Base-by-base conservation (phyloP, 2,329 filamentous ascomycete genomes). In the Fusarium sp. region DNA sequence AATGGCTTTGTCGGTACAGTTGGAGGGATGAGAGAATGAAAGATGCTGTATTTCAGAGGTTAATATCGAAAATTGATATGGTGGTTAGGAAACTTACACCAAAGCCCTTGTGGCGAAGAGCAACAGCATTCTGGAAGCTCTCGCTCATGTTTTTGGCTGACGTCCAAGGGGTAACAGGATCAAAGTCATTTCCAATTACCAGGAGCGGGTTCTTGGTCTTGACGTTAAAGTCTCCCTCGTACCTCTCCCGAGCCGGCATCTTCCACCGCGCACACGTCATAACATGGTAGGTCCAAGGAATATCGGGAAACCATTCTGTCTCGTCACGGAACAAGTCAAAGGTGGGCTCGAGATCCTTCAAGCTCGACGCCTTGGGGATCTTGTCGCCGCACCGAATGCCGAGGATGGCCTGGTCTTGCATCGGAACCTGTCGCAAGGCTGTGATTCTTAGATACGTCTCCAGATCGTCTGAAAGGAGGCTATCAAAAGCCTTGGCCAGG, bases 151-250 rank as follows among this genome's bases (percentile, higher is more conserved):
- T 46, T 28, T 48, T 12, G 9, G 31, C 31, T 82, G 36, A 80
- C 72, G 44, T 82, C 82, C 69, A 7, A 84, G 82, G 81, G 2
- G 80, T 83, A n/a, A 79, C 72, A 0, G 76, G 77, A 54, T 85
- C 82, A 30, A 73, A 73, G 1, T 76, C 78, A 61, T 81, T 83
- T 8, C 79, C 78, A 10, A 84, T 74, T 13, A 85, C 62, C 2
- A 84, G 71, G 2, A 83, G 51, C 0, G 80, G 77, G 15, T 77
- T 77, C 56, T 68, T 76, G 0, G 79, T 78, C 59, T 74, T 76
- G 43, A 76, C 76, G 15, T 60, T 60, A 50, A 82, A 81, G 48
- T 77, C 74, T 0, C 75, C 78, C 2, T 57, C 68, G 47, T 80
- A 81, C 15, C 74, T 71, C 66, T 82, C 81, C 47, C 78, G 80